Evolutionary conservation across 1,139 yeast species (phyloP).

Genomic region (Saccharomyces hybrid): DNA sequence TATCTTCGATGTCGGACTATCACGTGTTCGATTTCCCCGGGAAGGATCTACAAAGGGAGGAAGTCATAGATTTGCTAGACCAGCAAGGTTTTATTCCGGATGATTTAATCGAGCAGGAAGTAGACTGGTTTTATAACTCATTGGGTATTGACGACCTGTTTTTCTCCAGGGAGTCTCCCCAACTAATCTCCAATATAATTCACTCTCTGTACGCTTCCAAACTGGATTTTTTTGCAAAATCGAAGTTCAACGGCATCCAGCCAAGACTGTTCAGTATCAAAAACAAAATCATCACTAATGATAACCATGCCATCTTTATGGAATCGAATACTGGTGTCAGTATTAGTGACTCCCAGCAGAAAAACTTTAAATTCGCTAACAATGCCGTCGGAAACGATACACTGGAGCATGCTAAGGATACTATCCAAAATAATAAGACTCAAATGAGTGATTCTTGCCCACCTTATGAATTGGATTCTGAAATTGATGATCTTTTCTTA

Average conservation of each 20-base stretch:
- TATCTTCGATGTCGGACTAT: slow-evolving; percentile 51
- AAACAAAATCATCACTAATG: slow-evolving; percentile 35
- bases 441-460: slow-evolving; percentile 6
- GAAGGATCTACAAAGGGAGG: slow-evolving; percentile 71
- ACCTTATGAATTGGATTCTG: slow-evolving; percentile 46
- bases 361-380: not conserved
- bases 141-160: slow-evolving; percentile 90
- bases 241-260: slow-evolving; percentile 32
- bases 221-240: slow-evolving; percentile 70
- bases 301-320: slow-evolving; percentile 86
- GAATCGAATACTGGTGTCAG: slow-evolving; percentile 41
- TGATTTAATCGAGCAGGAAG: slow-evolving; percentile 72
- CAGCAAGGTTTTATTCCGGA: slow-evolving; percentile 86
- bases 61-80: slow-evolving; percentile 76
- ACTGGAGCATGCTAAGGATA: slow-evolving; percentile 1
- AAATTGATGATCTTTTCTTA: slow-evolving; percentile 76
- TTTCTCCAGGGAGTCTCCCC: slow-evolving; percentile 78
- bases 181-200: slow-evolving; percentile 69
- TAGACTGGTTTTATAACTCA: slow-evolving; percentile 80
- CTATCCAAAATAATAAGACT: not conserved
- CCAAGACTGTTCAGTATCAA: slow-evolving; percentile 27
- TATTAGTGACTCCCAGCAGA: not conserved
- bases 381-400: not conserved
- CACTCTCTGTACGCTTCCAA: slow-evolving; percentile 89
- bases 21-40: slow-evolving; percentile 70